Conservation (phyloP, 768 basidiomycete species). For the Suillus cothurnatus region DNA sequence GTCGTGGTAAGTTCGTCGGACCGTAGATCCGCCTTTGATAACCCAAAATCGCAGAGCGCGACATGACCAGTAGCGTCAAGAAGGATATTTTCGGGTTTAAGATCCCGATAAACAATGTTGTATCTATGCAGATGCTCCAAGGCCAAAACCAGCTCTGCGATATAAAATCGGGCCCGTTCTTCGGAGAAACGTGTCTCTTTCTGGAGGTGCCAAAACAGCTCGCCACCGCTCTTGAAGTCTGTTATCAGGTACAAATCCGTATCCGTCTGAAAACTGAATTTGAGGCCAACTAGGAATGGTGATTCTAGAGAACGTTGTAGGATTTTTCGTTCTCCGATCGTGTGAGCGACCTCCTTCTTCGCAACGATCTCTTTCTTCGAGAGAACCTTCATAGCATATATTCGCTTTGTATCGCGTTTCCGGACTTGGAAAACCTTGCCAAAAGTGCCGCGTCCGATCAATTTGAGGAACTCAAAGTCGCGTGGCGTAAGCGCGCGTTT, state of each 20-base stretch:
- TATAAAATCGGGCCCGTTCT: slow-evolving; percentile 93
- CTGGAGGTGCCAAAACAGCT: slow-evolving; percentile 98
- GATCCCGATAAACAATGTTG: slow-evolving; percentile 92
- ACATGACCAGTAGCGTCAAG: slow-evolving; percentile 98
- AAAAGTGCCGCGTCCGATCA: slow-evolving; percentile 98
- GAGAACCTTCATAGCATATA: slow-evolving; percentile 99
- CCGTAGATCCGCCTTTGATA: slow-evolving; percentile 94
- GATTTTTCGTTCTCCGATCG: slow-evolving; percentile 99
- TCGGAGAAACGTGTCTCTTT: slow-evolving; percentile 93
- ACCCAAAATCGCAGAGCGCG: slow-evolving; percentile 96
- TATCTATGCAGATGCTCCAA: slow-evolving; percentile 98
- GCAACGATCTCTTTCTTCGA: slow-evolving; percentile 99
- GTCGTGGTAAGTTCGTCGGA: slow-evolving; percentile 97
- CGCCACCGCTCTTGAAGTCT: slow-evolving; percentile 98
- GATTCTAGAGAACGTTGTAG: slow-evolving; percentile 90
- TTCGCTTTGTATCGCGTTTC: slow-evolving; percentile 96
- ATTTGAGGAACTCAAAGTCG: slow-evolving; percentile 98
- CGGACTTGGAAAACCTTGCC: slow-evolving; percentile 99
- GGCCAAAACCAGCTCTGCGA: slow-evolving; percentile 93
- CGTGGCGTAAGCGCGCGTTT: slow-evolving; percentile 88
- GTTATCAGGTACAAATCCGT: slow-evolving; percentile 94
- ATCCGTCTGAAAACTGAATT: slow-evolving; percentile 98
- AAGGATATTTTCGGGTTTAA: slow-evolving; percentile 98
- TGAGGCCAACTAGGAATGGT: slow-evolving; percentile 97
- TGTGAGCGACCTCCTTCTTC: slow-evolving; percentile 99